phyloP scores from a whole-genome alignment of 495 filamentous ascomycete species.

The Rusavskia elegans region DNA sequence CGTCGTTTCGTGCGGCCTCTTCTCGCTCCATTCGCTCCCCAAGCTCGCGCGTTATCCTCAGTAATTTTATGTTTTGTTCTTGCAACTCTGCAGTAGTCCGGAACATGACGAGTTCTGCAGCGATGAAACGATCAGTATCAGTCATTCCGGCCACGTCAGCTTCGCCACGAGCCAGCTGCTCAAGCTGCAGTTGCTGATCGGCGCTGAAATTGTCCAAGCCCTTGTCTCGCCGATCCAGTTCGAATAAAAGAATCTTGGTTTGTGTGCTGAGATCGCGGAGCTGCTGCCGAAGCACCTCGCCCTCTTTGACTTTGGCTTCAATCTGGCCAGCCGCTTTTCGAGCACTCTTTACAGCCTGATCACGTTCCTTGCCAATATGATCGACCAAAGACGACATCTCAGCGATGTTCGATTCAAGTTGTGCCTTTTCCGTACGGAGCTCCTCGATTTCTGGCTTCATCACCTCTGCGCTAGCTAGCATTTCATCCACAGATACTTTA shows the following conservation, averaged over 20 bases:
- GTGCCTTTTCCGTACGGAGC: slow-evolving; percentile 35
- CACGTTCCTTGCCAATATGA: slow-evolving; percentile 35
- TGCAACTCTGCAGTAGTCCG: slow-evolving; percentile 73
- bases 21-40: slow-evolving; percentile 83
- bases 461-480: slow-evolving; percentile 45
- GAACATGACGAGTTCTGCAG: slow-evolving; percentile 65
- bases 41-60: slow-evolving; percentile 65
- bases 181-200: slow-evolving; percentile 46
- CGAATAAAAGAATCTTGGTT: slow-evolving; percentile 73
- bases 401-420: slow-evolving; percentile 48
- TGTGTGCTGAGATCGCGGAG: slow-evolving; percentile 83
- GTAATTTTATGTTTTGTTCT: slow-evolving; percentile 69
- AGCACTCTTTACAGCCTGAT: slow-evolving; percentile 39
- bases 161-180: slow-evolving; percentile 54
- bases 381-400: slow-evolving; percentile 62
- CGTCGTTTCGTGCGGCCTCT: slow-evolving; percentile 56
- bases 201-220: slow-evolving; percentile 56
- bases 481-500: slow-evolving; percentile 59
- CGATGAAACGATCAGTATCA: slow-evolving; percentile 76
- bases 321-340: slow-evolving; percentile 61
- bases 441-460: slow-evolving; percentile 47
- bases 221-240: slow-evolving; percentile 62
- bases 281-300: slow-evolving; percentile 66
- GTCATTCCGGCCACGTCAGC: slow-evolving; percentile 35
- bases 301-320: slow-evolving; percentile 53